Percentiles rank a stretch among this genome's conserved stretches.
Evolutionary conservation across 768 basidiomycete genomes (phyloP).

Genomic region (Termitomyces sp.): DNA sequence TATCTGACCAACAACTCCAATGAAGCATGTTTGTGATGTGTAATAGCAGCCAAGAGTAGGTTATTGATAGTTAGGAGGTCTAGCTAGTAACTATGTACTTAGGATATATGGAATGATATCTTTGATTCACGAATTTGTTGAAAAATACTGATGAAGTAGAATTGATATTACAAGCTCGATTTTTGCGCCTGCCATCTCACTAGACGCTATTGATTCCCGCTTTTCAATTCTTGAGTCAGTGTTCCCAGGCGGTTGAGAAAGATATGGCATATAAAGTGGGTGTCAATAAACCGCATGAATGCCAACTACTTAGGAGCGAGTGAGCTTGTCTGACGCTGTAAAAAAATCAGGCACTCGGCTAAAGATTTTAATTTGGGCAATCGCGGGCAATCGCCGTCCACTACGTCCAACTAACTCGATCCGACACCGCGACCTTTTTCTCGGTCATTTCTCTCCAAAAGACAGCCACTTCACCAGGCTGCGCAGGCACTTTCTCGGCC

Average conservation of each 20-base stretch:
- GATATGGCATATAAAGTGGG: neutral
- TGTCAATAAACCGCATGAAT: neutral
- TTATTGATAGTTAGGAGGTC: neutral
- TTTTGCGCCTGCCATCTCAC: neutral
- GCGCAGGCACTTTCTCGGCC: neutral
- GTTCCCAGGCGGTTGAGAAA: neutral
- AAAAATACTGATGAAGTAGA: neutral
- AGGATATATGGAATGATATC: neutral
- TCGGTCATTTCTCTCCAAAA: neutral
- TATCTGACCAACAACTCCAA: conserved; percentile 13
- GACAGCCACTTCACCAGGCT: neutral
- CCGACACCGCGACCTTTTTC: neutral
- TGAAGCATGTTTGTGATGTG: neutral
- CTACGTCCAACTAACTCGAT: neutral
- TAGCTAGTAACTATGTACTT: neutral
- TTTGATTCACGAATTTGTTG: neutral
- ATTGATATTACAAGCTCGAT: neutral
- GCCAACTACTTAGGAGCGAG: neutral
- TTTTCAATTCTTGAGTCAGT: neutral
- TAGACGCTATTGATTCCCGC: neutral
- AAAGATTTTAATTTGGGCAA: neutral
- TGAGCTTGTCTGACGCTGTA: neutral
- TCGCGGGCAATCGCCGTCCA: neutral
- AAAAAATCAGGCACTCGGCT: conserved; percentile 1
- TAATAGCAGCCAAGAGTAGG: neutral